Evolutionary conservation across 2,329 filamentous ascomycete species (phyloP), one percentile per base, ranked within the genome.

Genomic region (Alternaria gansuensis): DNA sequence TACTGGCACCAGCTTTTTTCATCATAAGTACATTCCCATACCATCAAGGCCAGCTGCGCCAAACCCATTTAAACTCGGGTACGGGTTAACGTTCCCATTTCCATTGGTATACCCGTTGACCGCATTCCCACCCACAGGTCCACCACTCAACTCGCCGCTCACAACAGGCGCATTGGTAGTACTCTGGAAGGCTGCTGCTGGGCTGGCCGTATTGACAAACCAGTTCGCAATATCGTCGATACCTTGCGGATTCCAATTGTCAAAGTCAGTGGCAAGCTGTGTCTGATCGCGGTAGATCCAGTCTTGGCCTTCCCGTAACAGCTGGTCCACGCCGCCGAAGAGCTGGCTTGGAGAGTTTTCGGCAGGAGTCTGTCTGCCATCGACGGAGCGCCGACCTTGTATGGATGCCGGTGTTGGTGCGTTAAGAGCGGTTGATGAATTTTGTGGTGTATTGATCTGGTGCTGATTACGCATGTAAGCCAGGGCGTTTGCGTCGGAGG

Each of bases 231-330:
- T 67, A 41, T 77, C 73, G 3, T 72, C 72, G 14, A 71, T 62
- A 1, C 56, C 65, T 17, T 71, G 60, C 2, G 56, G 54, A 53
- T 79, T 79, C 87, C 87, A 90, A 54, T 87, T 88, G 26, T 84
- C 87, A 62, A 90, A 85, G 1, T 87, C 87, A 4, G 84, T 74
- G 0, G 85, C 86, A 4, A 90, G 76, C 49, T 85, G 83, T 17
- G 80, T 83, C 66, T 90, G 87, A 67, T 90, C 88, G 34, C 83
- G 79, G 53, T 87, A 81, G 81, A 86, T 88, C 79, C 79, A 81
- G 65, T 89, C 85, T 60, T 88, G 86, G 46, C 84, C 85, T 49
- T 89, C 87, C 44, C 85, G 82, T 3, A 89, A 81, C 5, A 90
- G 75, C 43, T 84, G 84, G 34, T 88, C 85, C 1, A 88, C 80